These are phyloP conservation scores for Candida methanosorbosa DNA, from an alignment of 805 yeast species.

Conservation along the genomic window DNA sequence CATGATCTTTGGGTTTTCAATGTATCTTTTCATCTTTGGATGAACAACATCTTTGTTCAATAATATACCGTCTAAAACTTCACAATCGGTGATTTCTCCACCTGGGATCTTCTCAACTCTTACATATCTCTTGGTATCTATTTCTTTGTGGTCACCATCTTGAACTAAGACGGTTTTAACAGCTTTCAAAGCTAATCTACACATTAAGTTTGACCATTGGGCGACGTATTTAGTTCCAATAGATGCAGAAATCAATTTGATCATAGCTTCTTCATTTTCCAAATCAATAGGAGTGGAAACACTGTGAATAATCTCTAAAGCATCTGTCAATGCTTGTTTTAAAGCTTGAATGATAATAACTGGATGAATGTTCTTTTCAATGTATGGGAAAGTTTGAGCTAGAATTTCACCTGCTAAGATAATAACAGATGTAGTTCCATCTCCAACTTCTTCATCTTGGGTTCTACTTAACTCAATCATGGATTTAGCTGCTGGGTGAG, in stretches of 20 bases:
- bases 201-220: slow-evolving; percentile 89
- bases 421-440: slow-evolving; percentile 96
- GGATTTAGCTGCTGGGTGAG: slow-evolving; percentile 98
- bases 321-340: slow-evolving; percentile 84
- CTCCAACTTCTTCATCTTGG: slow-evolving; percentile 98
- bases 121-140: slow-evolving; percentile 88
- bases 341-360: slow-evolving; percentile 92
- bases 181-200: slow-evolving; percentile 77
- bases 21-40: slow-evolving; percentile 90
- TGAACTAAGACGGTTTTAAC: slow-evolving; percentile 73
- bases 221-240: slow-evolving; percentile 94
- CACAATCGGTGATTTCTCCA: slow-evolving; percentile 87
- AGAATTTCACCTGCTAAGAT: slow-evolving; percentile 94
- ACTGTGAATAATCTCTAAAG: slow-evolving; percentile 75
- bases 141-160: slow-evolving; percentile 60
- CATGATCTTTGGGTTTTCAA: slow-evolving; percentile 83
- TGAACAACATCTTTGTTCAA: slow-evolving; percentile 97
- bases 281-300: slow-evolving; percentile 81
- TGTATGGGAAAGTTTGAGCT: slow-evolving; percentile 90
- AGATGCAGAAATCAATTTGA: slow-evolving; percentile 76
- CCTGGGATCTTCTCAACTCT: slow-evolving; percentile 97
- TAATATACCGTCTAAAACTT: slow-evolving; percentile 84
- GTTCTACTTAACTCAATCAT: slow-evolving; percentile 97
- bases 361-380: slow-evolving; percentile 93
- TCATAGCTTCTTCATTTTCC: slow-evolving; percentile 79